These are phyloP conservation scores for Hanseniaspora valbyensis DNA, from an alignment of 805 yeast species.

Conservation along the genomic window DNA sequence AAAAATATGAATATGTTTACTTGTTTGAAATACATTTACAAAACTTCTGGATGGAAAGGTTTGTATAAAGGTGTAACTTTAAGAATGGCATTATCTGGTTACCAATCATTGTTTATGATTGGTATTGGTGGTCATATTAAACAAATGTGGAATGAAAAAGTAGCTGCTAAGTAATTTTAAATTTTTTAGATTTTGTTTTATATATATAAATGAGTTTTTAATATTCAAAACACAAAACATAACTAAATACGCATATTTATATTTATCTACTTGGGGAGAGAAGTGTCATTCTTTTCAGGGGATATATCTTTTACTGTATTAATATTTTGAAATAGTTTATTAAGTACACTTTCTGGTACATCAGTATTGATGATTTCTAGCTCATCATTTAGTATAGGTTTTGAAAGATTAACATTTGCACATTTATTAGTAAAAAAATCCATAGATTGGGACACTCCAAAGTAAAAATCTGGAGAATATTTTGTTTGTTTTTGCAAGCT, in stretches of 20 bases:
- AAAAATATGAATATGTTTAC: slow-evolving; percentile 69
- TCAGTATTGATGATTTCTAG: slow-evolving; percentile 16
- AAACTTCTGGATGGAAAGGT: slow-evolving; percentile 75
- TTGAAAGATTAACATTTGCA: slow-evolving; percentile 21
- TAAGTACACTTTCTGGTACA: slow-evolving; percentile 18
- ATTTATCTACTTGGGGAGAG: too few species aligned
- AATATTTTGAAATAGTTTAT: neutral
- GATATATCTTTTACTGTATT: too few species aligned
- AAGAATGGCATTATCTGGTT: slow-evolving; percentile 88
- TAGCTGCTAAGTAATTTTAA: neutral
- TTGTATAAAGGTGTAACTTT: slow-evolving; percentile 95
- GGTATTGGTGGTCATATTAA: slow-evolving; percentile 92
- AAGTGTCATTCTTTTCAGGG: neutral
- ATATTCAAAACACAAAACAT: neutral
- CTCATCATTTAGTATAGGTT: slow-evolving; percentile 20
- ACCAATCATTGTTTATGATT: slow-evolving; percentile 99
- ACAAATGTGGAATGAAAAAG: slow-evolving; percentile 44
- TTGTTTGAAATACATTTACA: slow-evolving; percentile 73
- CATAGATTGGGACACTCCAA: neutral
- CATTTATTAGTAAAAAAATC: neutral
- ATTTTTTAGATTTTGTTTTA: neutral
- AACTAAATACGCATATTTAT: neutral
- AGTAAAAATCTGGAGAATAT: slow-evolving; percentile 9
- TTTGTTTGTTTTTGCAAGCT: neutral
- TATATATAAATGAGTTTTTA: neutral